A percentile compares a stretch with the other conserved stretches of the same genome.
These are phyloP conservation scores for Lepidium sativum DNA, from an alignment of 345 rosid genomes.

Conservation along the genomic window DNA sequence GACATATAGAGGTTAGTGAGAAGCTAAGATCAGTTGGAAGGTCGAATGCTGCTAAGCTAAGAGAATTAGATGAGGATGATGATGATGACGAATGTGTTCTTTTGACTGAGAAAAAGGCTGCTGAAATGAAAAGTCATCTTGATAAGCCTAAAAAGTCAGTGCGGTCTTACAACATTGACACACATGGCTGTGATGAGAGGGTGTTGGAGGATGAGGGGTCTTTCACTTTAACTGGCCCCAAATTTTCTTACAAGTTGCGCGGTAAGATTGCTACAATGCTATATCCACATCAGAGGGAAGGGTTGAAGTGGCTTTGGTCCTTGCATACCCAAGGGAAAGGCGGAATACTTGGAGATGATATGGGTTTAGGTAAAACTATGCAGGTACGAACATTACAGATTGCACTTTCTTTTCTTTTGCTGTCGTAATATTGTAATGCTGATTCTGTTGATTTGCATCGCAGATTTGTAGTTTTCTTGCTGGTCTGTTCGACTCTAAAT, in stretches of 20 bases:
- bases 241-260: constrained; percentile 42
- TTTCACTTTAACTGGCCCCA: constrained; percentile 43
- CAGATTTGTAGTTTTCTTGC: constrained; percentile 92
- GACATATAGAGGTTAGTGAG: constrained; percentile 25
- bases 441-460: constrained; percentile 13
- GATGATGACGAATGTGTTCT: constrained; percentile 40
- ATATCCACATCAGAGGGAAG: constrained; percentile 84
- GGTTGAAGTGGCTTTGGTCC: constrained; percentile 93
- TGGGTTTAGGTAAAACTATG: constrained; percentile 99
- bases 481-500: constrained; percentile 72
- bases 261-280: constrained; percentile 55
- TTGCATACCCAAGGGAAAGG: constrained; percentile 86
- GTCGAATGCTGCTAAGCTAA: constrained; percentile 29
- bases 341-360: constrained; percentile 95
- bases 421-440: background rate
- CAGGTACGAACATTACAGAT: constrained; percentile 44
- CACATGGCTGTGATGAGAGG: constrained; percentile 35
- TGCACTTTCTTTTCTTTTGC: background rate
- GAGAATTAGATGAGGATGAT: constrained; percentile 31
- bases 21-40: constrained; percentile 33
- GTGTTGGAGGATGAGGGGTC: constrained; percentile 35
- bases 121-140: constrained; percentile 11
- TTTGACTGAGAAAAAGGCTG: constrained; percentile 29
- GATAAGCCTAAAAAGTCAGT: constrained; percentile 28
- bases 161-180: constrained; percentile 15